Conservation (phyloP, 805 yeast species). For the Yamadazyma sp. region DNA sequence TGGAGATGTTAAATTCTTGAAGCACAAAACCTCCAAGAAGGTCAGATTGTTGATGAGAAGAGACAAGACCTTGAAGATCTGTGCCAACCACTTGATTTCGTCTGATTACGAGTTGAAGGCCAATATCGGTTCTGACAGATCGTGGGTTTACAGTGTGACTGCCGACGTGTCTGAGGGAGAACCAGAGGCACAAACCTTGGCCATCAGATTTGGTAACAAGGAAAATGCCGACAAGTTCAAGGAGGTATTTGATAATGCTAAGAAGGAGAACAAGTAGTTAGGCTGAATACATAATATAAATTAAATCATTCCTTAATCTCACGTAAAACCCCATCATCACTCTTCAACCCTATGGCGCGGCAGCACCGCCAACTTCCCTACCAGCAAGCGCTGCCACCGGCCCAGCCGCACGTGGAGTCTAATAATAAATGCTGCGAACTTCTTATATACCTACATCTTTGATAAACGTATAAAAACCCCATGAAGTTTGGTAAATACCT, state of each 20-base stretch:
- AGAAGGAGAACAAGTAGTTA: conserved; percentile 35
- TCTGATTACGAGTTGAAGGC: conserved; percentile 84
- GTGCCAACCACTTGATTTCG: conserved; percentile 92
- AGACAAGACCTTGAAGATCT: conserved; percentile 95
- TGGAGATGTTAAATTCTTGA: conserved; percentile 93
- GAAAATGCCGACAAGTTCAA: conserved; percentile 95
- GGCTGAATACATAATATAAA: background rate
- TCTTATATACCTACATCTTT: no score
- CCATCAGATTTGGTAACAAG: conserved; percentile 89
- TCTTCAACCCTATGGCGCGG: no score
- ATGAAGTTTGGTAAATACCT: conserved; percentile 94
- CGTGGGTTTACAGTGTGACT: conserved; percentile 95
- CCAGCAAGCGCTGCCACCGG: no score
- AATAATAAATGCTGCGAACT: no score
- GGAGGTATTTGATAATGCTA: conserved; percentile 86
- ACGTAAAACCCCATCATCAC: no score
- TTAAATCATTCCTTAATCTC: no score
- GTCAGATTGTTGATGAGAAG: conserved; percentile 97
- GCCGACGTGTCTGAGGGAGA: conserved; percentile 95
- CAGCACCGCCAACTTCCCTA: no score
- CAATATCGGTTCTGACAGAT: conserved; percentile 95
- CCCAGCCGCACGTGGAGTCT: conserved; percentile 12
- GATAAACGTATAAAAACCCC: no score
- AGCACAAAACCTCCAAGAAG: conserved; percentile 80
- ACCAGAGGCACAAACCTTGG: conserved; percentile 94